Percentiles rank a stretch among this genome's conserved stretches.
phyloP scores from a whole-genome alignment of 2,329 filamentous ascomycete genomes.

The Apiospora arundinis region DNA sequence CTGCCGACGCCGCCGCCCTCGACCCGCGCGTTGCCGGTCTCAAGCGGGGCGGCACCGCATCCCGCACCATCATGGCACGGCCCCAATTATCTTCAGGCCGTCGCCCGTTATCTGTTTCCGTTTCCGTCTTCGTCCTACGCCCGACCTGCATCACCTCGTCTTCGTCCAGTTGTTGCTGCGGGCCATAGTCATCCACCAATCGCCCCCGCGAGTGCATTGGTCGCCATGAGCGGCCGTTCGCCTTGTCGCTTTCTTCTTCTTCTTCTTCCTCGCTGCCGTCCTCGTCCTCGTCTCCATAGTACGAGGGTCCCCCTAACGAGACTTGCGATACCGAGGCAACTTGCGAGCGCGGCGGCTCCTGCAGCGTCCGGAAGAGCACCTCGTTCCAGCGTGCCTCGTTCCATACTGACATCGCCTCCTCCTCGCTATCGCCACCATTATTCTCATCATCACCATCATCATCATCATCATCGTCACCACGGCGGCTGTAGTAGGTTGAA shows the following conservation, averaged over 20 bases:
- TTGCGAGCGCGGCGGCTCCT: slow-evolving; percentile 4
- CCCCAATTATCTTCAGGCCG: background rate
- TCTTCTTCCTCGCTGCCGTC: background rate
- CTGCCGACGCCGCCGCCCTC: background rate
- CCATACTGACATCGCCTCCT: background rate
- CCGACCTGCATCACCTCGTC: background rate
- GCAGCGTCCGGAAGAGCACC: background rate
- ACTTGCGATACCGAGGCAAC: background rate
- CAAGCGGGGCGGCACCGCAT: background rate
- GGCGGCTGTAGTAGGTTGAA: no score
- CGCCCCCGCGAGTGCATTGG: background rate
- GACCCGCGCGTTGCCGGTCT: background rate
- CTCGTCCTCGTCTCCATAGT: background rate
- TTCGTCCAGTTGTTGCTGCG: background rate
- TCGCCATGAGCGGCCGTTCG: background rate
- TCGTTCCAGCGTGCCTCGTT: slow-evolving; percentile 15
- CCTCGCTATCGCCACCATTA: background rate
- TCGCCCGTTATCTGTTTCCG: background rate
- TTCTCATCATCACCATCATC: background rate
- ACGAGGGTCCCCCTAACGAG: background rate
- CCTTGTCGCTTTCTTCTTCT: no score
- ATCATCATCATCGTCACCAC: no score
- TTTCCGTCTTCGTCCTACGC: background rate
- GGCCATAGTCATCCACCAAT: background rate
- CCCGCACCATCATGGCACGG: background rate